Percentiles rank a stretch among this genome's conserved stretches.
phyloP scores from a whole-genome alignment of 306 rosid species.

The Fragaria iinumae region DNA sequence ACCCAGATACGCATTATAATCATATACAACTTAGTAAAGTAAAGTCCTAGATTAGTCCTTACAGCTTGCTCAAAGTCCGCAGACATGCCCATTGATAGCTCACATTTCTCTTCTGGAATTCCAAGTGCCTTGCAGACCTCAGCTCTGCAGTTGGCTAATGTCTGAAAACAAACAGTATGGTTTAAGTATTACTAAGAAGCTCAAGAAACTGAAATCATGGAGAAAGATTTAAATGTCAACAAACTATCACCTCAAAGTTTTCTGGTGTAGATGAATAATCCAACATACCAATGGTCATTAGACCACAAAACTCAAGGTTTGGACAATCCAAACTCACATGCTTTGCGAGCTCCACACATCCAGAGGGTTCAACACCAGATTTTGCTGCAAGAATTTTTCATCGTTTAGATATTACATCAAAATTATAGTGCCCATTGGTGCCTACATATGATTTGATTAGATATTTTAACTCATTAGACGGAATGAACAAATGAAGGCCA shows the following conservation, averaged over 20 bases:
- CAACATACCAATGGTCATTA: conserved; percentile 95
- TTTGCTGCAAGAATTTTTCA: conserved; percentile 54
- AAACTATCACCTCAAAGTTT: conserved; percentile 69
- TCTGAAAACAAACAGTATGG: conserved; percentile 39
- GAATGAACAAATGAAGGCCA: background rate
- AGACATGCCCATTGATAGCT: conserved; percentile 96
- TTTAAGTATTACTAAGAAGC: conserved; percentile 19
- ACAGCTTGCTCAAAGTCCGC: conserved; percentile 95
- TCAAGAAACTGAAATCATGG: conserved; percentile 5
- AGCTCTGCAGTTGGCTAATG: conserved; percentile 63
- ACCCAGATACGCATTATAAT: background rate
- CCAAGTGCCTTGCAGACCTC: conserved; percentile 78
- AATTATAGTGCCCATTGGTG: background rate
- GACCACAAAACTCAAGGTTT: conserved; percentile 79
- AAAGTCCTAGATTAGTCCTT: conserved; percentile 30
- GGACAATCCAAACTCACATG: conserved; percentile 64
- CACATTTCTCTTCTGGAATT: conserved; percentile 71
- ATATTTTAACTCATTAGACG: background rate
- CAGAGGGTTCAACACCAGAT: conserved; percentile 78
- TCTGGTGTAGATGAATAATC: conserved; percentile 89
- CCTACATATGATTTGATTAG: background rate
- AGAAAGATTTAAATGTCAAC: conserved; percentile 5
- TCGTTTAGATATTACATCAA: background rate
- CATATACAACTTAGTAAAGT: background rate
- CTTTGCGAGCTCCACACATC: conserved; percentile 73